Conservation (phyloP, 2,329 filamentous ascomycete species). For the Exophiala spinifera region DNA sequence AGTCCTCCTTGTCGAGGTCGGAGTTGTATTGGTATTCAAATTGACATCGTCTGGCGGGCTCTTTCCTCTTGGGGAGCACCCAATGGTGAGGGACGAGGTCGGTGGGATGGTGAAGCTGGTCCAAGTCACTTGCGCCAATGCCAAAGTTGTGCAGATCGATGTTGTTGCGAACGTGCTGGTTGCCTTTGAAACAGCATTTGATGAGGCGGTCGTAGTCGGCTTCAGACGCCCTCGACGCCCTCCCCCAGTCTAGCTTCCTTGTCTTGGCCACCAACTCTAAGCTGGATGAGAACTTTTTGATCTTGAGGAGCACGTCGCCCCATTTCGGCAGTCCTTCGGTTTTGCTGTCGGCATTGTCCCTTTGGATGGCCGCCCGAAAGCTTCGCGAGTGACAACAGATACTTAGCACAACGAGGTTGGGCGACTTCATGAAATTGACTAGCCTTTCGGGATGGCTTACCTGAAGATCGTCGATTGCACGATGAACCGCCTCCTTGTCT, state of each 20-base stretch:
- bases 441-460: slow-evolving; percentile 3
- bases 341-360: slow-evolving; percentile 6
- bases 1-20: slow-evolving; percentile 1
- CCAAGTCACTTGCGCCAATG: slow-evolving; percentile 7
- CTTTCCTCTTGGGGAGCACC: slow-evolving; percentile 5
- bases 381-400: slow-evolving; percentile 22
- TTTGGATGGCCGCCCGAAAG: slow-evolving; percentile 10
- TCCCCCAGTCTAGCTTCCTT: slow-evolving; percentile 9
- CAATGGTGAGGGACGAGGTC: slow-evolving; percentile 13
- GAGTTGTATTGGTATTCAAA: slow-evolving; percentile 12
- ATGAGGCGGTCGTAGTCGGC: slow-evolving; percentile 10
- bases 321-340: slow-evolving; percentile 1
- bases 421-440: slow-evolving; percentile 3
- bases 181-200: slow-evolving; percentile 3
- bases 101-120: slow-evolving; percentile 5
- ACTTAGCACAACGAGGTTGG: slow-evolving; percentile 15
- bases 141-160: slow-evolving; percentile 9
- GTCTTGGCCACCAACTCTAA: slow-evolving; percentile 22
- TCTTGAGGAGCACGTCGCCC: slow-evolving; percentile 2
- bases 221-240: slow-evolving; percentile 1
- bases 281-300: slow-evolving; percentile 11
- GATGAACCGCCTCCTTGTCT: not conserved
- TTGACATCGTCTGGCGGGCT: not conserved
- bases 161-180: not conserved
- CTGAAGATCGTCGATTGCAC: slow-evolving; percentile 5